These are phyloP conservation scores for Rauvolfia tetraphylla DNA, from an alignment of 257 asterid genomes.

Conservation along the genomic window DNA sequence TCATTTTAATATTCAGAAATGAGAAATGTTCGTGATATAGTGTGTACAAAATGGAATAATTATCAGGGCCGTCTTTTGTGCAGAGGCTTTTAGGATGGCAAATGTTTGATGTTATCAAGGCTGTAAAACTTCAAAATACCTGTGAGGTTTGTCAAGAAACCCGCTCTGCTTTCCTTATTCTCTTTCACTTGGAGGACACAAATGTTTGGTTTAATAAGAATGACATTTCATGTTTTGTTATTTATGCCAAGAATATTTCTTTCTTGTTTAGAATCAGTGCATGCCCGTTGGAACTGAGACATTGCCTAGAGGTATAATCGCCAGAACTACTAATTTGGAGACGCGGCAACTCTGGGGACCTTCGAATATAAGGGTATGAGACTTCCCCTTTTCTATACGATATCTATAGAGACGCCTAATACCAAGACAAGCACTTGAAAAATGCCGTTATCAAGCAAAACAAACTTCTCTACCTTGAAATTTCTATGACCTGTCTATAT, in stretches of 20 bases:
- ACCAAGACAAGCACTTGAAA: background rate
- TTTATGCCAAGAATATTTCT: background rate
- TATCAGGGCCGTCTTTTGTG: conserved; percentile 6
- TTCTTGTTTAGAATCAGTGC: conserved; percentile 42
- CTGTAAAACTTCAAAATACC: conserved; percentile 20
- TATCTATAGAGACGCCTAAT: background rate
- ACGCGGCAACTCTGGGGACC: conserved; percentile 60
- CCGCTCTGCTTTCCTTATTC: background rate
- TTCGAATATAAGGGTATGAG: conserved; percentile 39
- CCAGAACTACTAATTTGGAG: conserved; percentile 52
- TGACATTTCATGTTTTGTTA: background rate
- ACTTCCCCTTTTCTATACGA: background rate
- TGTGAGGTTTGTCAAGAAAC: conserved; percentile 49
- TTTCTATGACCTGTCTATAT: no score
- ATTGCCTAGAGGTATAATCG: conserved; percentile 62
- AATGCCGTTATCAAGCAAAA: background rate
- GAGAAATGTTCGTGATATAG: background rate
- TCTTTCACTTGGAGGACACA: background rate
- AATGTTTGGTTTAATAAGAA: background rate
- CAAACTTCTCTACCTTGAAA: background rate
- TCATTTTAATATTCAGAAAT: background rate
- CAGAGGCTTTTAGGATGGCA: conserved; percentile 48
- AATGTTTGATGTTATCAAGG: conserved; percentile 21
- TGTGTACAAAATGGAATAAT: background rate
- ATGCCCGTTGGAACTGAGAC: conserved; percentile 58